Evolutionary conservation across 2,329 filamentous ascomycete species (phyloP), one percentile per base, ranked within the genome.

Genomic region (Trichophyton mentagrophytes): DNA sequence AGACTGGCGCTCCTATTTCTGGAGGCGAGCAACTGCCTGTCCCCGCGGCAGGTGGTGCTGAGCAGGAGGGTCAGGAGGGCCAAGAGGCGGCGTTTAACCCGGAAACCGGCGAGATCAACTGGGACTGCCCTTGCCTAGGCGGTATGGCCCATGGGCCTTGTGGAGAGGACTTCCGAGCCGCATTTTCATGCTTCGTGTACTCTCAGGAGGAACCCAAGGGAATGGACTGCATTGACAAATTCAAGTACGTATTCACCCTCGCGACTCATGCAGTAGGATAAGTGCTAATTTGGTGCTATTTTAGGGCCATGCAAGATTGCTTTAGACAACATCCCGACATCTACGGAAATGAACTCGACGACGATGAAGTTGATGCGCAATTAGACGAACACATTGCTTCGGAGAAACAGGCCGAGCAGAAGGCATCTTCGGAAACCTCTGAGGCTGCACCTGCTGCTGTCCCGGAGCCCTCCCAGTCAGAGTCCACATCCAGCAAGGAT

Each of bases 51-150:
- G 75, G 79, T 66, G 82, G 78, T 17, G 77, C 93, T 13, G 87
- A 96, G 73, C 84, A 89, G 63, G 90, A 96, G 74, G 90, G 40
- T n/a, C 13, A 44, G 15, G 40, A 90, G 4, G 82, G 78, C 64
- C 85, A 92, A 71, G 85, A 97, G 75, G 93, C 90, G 61, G 93
- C 93, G 0, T 99, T 97, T 79, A 95, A 99, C 75, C 90, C 91
- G 2, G 93, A 97, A 78, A 99, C 93, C 8, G 93, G 93, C 67
- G 93, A 99, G 81, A 99, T 99, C 77, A 99, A 99, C 80, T 99
- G 93, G 93, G 93, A 97, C 73, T 99, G 93, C 75, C 93, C 93
- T 15, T 99, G 93, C 73, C 79, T 99, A 38, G 93, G 93, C 57
- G 93, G 93, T 59, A 99, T 99, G 93, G 93, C 93, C 6, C 78